A percentile compares a stretch with the other conserved stretches of the same genome.
phyloP scores from a whole-genome alignment of 768 basidiomycete genomes.

The Lepiota brunneoincarnata region DNA sequence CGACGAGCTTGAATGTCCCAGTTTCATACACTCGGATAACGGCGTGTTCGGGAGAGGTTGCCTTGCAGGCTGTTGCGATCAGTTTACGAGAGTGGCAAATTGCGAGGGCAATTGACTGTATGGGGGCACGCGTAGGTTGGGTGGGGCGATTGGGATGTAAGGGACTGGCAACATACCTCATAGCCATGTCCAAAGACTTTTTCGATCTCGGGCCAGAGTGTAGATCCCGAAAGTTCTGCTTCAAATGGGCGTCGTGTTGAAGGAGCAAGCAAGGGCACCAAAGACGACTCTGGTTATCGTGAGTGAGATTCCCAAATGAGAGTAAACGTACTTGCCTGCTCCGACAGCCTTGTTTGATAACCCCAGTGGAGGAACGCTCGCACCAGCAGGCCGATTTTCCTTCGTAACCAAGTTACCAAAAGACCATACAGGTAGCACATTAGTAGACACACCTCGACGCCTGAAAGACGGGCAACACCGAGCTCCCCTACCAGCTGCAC shows the following conservation, averaged over 20 bases:
- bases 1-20: constrained; percentile 64
- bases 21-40: constrained; percentile 82
- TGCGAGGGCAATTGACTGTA: constrained; percentile 78
- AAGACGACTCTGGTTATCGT: constrained; percentile 13
- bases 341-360: constrained; percentile 90
- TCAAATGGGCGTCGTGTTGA: constrained; percentile 70
- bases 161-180: constrained; percentile 55
- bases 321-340: constrained; percentile 30
- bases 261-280: constrained; percentile 21
- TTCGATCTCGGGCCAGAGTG: constrained; percentile 95
- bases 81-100: constrained; percentile 67
- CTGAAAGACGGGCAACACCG: constrained; percentile 43
- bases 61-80: constrained; percentile 89
- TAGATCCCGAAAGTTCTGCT: constrained; percentile 81
- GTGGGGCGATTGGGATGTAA: background rate
- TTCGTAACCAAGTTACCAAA: constrained; percentile 23
- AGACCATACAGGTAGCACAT: background rate
- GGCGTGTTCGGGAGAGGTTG: constrained; percentile 86
- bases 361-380: constrained; percentile 90
- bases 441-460: constrained; percentile 43
- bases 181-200: constrained; percentile 99
- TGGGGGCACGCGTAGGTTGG: background rate
- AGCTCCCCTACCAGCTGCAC: constrained; percentile 58
- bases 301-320: background rate
- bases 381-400: constrained; percentile 67